phyloP scores from a whole-genome alignment of 176 grass and related monocot species.

The Lolium multiflorum region DNA sequence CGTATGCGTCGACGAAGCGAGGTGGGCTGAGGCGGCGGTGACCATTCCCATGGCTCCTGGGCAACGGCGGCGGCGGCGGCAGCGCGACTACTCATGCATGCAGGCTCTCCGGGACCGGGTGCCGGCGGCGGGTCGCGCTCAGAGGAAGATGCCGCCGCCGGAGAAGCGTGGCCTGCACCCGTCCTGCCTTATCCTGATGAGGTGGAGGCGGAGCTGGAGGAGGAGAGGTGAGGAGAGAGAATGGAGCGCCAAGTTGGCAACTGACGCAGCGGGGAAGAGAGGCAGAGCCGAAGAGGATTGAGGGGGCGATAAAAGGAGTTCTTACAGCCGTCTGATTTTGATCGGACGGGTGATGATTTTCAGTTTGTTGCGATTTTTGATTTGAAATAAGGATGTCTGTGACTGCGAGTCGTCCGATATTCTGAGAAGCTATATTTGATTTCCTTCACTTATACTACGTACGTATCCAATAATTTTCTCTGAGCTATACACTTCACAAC shows the following conservation, averaged over 20 bases:
- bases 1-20: slow-evolving; percentile 38
- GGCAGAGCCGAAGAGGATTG: background rate
- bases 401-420: slow-evolving; percentile 1
- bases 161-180: background rate
- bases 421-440: background rate
- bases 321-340: slow-evolving; percentile 16
- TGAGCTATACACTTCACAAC: too few relatives aligned
- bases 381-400: slow-evolving; percentile 19
- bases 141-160: slow-evolving; percentile 5
- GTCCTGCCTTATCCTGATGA: slow-evolving; percentile 58
- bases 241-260: slow-evolving; percentile 30
- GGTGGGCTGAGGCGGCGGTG: slow-evolving; percentile 35
- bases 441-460: too few relatives aligned
- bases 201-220: background rate
- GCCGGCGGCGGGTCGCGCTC: background rate
- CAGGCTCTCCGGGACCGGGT: slow-evolving; percentile 33
- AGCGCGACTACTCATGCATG: slow-evolving; percentile 77
- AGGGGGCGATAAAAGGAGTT: slow-evolving; percentile 9
- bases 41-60: slow-evolving; percentile 62
- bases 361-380: background rate
- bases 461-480: too few relatives aligned
- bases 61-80: slow-evolving; percentile 36
- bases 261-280: background rate
- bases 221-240: background rate
- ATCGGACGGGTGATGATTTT: slow-evolving; percentile 10